Conservation (phyloP, 192 early-diverging fungal species). For the Coemansia sp. region DNA sequence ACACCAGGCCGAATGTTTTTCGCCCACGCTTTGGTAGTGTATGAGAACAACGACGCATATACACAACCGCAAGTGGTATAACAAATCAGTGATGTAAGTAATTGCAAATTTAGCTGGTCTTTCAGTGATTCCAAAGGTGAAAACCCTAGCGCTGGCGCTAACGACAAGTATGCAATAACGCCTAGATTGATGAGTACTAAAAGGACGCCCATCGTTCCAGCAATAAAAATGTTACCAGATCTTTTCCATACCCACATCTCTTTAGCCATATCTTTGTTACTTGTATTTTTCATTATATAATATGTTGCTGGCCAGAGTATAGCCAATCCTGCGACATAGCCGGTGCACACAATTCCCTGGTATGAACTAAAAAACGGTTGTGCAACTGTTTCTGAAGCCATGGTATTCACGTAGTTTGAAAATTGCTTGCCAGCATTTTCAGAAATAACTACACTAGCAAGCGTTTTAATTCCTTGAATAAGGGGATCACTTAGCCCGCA, state of each 20-base stretch:
- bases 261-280: neutral
- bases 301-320: neutral
- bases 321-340: neutral
- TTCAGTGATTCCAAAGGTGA: neutral
- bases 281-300: neutral
- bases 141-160: neutral
- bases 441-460: neutral
- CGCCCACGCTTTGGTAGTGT: neutral
- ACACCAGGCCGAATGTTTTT: conserved; percentile 8
- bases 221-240: neutral
- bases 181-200: neutral
- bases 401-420: neutral
- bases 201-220: neutral
- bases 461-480: neutral
- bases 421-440: neutral
- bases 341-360: neutral
- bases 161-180: neutral
- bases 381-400: neutral
- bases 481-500: neutral
- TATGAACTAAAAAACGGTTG: neutral
- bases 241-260: neutral
- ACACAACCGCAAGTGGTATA: neutral
- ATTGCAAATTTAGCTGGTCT: neutral
- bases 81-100: neutral
- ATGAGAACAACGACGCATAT: neutral